Evolutionary conservation across 83 land plant species (phyloP), one percentile per base, ranked within the genome.

Genomic region (Thuja plicata): DNA sequence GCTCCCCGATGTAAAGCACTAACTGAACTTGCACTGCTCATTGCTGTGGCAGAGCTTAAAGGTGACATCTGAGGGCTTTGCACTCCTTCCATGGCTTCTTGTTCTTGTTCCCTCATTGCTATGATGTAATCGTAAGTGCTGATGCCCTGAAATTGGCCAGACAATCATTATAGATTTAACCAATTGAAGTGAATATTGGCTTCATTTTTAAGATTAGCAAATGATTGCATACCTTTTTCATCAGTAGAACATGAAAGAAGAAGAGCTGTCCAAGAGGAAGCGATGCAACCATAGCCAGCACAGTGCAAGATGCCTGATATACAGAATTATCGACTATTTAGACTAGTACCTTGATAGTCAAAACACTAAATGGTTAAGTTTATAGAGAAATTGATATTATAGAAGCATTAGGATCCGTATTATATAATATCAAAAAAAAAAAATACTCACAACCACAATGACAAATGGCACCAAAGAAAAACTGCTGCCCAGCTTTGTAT

Each of bases 121-220:
- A 97, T 91, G 46, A 97, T 96, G 89, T 97, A 97, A 87, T 97
- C 99, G 82, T 97, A 97, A 10, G 99, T 97, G 88, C 96, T 97
- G 40, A 97, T 92, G 87, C 99, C 99, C 99, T 97, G 89, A 46
- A 73, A 85, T 37, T 52, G 37, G 16, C 85, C 87, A 37, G 52
- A 27, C 86, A 74, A 84, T 57, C 32, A 38, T 38, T 19, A 60
- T 40, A 87, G 4, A 87, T 10, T 87, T 62, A 8, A 35, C 38
- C 62, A 52, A 54, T 32, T 50, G 62, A 17, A 27, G 4, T 83
- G 86, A 85, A 85, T 85, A 85, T 85, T 32, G 27, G 34, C 66
- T 52, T 54, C 86, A 85, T 34, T 85, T 16, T 35, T 85, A 21
- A 54, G 41, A 54, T 52, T 50, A 37, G 34, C 9, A 48, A 54